phyloP scores from a whole-genome alignment of 108 stramenopile genomes.

The Stephanodiscus minutulus region DNA sequence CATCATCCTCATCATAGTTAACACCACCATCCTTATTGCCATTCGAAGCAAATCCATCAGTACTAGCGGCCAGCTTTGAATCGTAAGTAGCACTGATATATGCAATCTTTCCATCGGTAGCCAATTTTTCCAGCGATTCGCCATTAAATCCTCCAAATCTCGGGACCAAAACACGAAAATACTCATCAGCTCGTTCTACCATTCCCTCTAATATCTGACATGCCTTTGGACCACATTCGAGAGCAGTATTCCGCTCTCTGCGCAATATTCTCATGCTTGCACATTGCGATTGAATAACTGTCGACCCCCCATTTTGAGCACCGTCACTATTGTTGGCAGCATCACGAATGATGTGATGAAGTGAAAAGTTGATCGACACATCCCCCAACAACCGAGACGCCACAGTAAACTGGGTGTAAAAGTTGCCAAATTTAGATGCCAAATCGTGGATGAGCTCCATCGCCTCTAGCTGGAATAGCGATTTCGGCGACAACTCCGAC shows the following conservation, averaged over 20 bases:
- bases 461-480: constrained; percentile 21
- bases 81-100: neutral
- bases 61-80: neutral
- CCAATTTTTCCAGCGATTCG: neutral
- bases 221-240: constrained; percentile 24
- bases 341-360: neutral
- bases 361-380: constrained; percentile 7
- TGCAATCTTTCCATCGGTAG: neutral
- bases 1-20: constrained; percentile 16
- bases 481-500: neutral
- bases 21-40: neutral
- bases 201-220: constrained; percentile 27
- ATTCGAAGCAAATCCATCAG: neutral
- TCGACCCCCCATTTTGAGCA: neutral
- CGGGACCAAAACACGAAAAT: constrained; percentile 33
- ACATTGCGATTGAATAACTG: neutral
- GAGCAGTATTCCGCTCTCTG: constrained; percentile 30
- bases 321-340: neutral
- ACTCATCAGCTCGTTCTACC: constrained; percentile 33
- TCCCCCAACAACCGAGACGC: constrained; percentile 43
- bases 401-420: constrained; percentile 38
- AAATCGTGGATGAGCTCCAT: constrained; percentile 36
- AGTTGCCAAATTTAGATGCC: constrained; percentile 23
- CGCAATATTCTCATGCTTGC: constrained; percentile 16
- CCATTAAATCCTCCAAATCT: constrained; percentile 46